Base-by-base conservation (phyloP, 2,329 filamentous ascomycete species). In the Cladosporium sp. region DNA sequence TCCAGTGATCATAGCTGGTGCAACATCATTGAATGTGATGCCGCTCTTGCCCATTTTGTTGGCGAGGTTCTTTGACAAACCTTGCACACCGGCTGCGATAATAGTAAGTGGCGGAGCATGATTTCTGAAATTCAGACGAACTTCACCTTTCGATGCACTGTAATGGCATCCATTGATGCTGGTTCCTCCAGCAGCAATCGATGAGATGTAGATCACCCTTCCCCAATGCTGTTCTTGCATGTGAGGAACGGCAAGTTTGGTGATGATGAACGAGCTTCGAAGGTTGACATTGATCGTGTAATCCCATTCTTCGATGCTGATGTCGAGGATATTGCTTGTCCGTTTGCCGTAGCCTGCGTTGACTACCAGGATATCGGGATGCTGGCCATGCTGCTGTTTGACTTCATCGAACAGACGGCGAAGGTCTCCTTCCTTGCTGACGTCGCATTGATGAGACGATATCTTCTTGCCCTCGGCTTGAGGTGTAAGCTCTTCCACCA, bases 11-110 rank as follows among this genome's bases (percentile, higher is more conserved):
- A 86, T 85, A 2, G 82, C 83, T 0, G 83, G 83, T 10, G 82
- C 81, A n/a, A 86, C 80, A 60, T 85, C 82, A 56, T 86, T 86
- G 54, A 85, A 81, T 7, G 82, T 84, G 59, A 86, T 83, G 11
- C 82, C 82, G 58, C 75, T 74, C 56, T 77, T 74, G 2, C 80
- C 82, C 41, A 85, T 74, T 54, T 81, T 80, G 3, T 72, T 75
- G 1, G 82, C 76, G 18, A 86, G 71, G 58, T 84, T 85, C 62
- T 78, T 81, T 74, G 83, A 83, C 75, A 86, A 77, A 1, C 80
- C 80, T 3, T 78, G 80, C 53, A 86, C 65, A 2, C 82, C 83
- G 9, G 60, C 63, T 50, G 16, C 16, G 14, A 14, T 1, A 5
- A 14, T 18, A 7, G 28, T 50, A 11, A 50, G 46, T 16, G 16